These are phyloP conservation scores for Alopecurus myosuroides DNA, from an alignment of 176 grass and related monocot genomes.

Conservation along the genomic window DNA sequence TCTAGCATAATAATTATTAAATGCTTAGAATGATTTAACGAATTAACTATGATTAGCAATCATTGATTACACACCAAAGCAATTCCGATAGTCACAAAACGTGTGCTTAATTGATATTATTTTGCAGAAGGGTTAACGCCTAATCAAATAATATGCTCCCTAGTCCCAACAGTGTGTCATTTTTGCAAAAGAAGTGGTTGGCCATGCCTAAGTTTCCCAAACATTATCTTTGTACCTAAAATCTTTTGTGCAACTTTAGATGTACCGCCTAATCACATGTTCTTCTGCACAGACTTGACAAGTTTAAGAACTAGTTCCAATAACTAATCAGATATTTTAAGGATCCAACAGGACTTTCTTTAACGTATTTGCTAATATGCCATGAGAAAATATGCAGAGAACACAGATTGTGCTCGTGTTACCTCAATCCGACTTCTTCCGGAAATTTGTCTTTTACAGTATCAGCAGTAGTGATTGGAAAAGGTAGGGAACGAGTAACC, in stretches of 20 bases:
- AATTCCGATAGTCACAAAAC: not conserved
- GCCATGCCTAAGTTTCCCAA: slow-evolving; percentile 9
- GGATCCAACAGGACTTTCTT: not conserved
- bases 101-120: not conserved
- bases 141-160: not conserved
- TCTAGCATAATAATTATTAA: not conserved
- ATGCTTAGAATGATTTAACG: not conserved
- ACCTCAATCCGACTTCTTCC: slow-evolving; percentile 98
- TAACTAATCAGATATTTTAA: not conserved
- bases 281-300: not conserved
- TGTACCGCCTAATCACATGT: not conserved
- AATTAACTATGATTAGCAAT: slow-evolving; percentile 14
- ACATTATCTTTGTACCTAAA: not conserved
- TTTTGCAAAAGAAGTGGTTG: not conserved
- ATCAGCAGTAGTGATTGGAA: slow-evolving; percentile 78
- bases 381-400: not conserved
- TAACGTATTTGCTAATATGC: not conserved
- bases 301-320: not conserved
- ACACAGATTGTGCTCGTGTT: slow-evolving; percentile 1
- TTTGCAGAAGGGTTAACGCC: not conserved
- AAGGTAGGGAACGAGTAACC: slow-evolving; percentile 79
- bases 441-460: slow-evolving; percentile 75
- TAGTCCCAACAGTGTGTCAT: not conserved
- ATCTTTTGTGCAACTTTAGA: not conserved
- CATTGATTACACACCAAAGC: slow-evolving; percentile 3